phyloP scores from a whole-genome alignment of 2,329 filamentous ascomycete species.

The Claviceps digitariae region DNA sequence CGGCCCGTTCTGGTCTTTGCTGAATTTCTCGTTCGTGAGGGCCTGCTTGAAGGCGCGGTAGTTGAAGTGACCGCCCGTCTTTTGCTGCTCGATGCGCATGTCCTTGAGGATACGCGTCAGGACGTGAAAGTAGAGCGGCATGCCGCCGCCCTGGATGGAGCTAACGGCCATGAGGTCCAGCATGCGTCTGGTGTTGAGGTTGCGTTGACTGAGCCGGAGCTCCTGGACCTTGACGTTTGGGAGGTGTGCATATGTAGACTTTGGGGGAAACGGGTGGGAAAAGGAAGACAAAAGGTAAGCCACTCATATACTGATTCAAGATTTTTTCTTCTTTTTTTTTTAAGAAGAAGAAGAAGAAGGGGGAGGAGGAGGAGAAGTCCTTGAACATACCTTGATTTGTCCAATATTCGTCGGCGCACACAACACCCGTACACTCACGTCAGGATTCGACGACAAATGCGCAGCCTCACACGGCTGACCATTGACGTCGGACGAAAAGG shows the following conservation, averaged over 20 bases:
- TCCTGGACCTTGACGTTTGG: constrained; percentile 32
- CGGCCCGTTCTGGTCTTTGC: constrained; percentile 34
- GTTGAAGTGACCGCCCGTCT: constrained; percentile 24
- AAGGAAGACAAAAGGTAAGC: too few relatives aligned
- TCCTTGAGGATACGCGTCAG: constrained; percentile 42
- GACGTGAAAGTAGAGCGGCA: constrained; percentile 46
- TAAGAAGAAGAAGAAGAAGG: too few relatives aligned
- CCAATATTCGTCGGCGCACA: constrained; percentile 39
- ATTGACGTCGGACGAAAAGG: constrained; percentile 32
- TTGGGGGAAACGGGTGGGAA: too few relatives aligned
- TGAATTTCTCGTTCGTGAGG: constrained; percentile 23
- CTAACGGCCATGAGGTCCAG: constrained; percentile 45
- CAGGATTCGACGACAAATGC: constrained; percentile 30
- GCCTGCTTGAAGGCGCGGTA: constrained; percentile 33
- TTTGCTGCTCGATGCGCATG: constrained; percentile 34
- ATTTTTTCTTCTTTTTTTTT: neutral
- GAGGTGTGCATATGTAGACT: constrained; percentile 11
- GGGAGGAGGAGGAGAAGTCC: too few relatives aligned
- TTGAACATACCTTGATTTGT: constrained; percentile 19
- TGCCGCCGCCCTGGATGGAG: constrained; percentile 17
- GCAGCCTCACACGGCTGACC: constrained; percentile 47
- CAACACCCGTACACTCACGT: constrained; percentile 36
- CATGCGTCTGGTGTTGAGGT: constrained; percentile 46
- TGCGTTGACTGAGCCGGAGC: constrained; percentile 33
- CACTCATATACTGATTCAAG: too few relatives aligned